Conservation (phyloP, 305 asterid species). For the Lippia alba region DNA sequence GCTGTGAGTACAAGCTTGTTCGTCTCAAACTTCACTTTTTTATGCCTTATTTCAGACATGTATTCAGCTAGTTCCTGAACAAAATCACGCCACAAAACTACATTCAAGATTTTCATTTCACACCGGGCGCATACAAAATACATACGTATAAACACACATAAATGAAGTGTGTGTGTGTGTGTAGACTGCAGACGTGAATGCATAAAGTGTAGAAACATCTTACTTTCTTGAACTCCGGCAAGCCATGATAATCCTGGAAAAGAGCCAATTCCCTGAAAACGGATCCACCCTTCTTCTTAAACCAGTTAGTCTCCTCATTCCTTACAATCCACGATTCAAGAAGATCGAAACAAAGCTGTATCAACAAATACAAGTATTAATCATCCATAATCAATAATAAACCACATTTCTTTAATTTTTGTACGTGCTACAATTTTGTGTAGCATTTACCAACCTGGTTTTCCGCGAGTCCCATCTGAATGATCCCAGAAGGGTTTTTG, state of each 20-base stretch:
- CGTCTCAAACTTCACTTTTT: slow-evolving; percentile 62
- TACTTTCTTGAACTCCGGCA: slow-evolving; percentile 74
- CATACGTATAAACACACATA: neutral
- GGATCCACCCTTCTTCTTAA: slow-evolving; percentile 52
- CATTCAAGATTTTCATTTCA: neutral
- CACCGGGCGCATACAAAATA: neutral
- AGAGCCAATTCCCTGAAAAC: slow-evolving; percentile 74
- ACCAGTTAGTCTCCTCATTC: slow-evolving; percentile 49
- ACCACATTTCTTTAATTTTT: no score
- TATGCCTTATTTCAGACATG: slow-evolving; percentile 67
- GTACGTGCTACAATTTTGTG: no score
- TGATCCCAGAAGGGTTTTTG: slow-evolving; percentile 73
- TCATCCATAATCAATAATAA: neutral
- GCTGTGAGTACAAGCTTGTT: slow-evolving; percentile 83
- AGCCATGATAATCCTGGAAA: slow-evolving; percentile 85
- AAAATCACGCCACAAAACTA: no score
- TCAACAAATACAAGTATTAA: neutral
- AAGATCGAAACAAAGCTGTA: slow-evolving; percentile 72
- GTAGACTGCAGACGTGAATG: no score
- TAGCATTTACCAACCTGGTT: slow-evolving; percentile 59
- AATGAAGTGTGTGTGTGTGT: neutral
- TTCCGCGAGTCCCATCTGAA: slow-evolving; percentile 88
- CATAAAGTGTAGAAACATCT: neutral
- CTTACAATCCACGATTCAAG: slow-evolving; percentile 66
- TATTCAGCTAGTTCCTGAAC: slow-evolving; percentile 67